phyloP scores from a whole-genome alignment of 352 stramenopile genomes.

The Phytophthora pluvialis region DNA sequence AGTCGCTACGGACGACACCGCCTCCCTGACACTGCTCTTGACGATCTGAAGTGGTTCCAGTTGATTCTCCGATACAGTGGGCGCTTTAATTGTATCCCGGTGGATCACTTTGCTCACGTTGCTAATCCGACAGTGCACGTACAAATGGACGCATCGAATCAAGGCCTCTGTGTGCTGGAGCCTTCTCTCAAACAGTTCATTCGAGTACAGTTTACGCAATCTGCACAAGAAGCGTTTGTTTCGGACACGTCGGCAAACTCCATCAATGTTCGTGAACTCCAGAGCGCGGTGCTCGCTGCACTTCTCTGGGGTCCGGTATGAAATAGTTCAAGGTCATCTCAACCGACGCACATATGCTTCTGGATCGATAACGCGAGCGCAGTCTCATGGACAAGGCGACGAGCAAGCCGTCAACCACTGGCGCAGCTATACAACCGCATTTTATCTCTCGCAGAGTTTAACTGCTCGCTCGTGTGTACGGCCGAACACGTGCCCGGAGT shows the following conservation, averaged over 20 bases:
- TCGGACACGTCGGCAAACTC: background rate
- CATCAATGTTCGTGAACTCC: constrained; percentile 9
- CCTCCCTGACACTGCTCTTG: too few species aligned
- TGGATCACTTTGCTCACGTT: background rate
- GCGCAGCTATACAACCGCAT: constrained; percentile 23
- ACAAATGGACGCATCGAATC: constrained; percentile 20
- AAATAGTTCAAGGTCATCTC: too few species aligned
- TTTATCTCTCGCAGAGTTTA: constrained; percentile 10
- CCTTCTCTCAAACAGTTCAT: constrained; percentile 6
- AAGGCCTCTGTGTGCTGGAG: constrained; percentile 9
- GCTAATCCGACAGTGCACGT: constrained; percentile 11
- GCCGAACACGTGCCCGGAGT: constrained; percentile 19
- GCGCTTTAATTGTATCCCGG: too few species aligned
- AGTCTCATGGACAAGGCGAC: constrained; percentile 5
- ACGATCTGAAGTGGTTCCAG: too few species aligned
- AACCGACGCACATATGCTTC: constrained; percentile 9
- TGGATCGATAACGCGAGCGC: constrained; percentile 16
- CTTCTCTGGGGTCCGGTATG: constrained; percentile 4
- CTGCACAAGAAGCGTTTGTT: background rate
- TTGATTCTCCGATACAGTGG: too few species aligned
- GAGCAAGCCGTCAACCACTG: background rate
- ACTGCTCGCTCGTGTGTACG: constrained; percentile 6
- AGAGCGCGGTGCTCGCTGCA: constrained; percentile 7
- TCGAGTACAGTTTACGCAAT: background rate
- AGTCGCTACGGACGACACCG: too few species aligned